Percentiles rank a stretch among this genome's conserved stretches.
These are phyloP conservation scores for Gilbertella persicaria DNA, from an alignment of 371 early-diverging fungal genomes.

Conservation along the genomic window DNA sequence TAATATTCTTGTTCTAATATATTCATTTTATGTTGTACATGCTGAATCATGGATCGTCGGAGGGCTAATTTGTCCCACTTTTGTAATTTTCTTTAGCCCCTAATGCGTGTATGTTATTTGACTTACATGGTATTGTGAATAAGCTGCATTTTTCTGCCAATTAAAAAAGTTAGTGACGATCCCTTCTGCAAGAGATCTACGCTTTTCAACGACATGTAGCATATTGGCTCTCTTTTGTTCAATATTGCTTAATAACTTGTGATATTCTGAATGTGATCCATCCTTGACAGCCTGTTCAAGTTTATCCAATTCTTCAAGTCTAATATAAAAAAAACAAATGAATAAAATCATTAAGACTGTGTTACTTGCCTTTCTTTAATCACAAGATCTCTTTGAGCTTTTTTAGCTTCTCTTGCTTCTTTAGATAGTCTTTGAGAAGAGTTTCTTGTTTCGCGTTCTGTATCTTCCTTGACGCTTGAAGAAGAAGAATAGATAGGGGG, in stretches of 20 bases:
- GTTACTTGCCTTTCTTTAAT: slow-evolving; percentile 26
- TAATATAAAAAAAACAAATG: slow-evolving; percentile 6
- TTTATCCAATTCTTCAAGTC: slow-evolving; percentile 31
- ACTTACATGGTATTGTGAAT: slow-evolving; percentile 36
- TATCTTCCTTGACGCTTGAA: slow-evolving; percentile 16
- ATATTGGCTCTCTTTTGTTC: slow-evolving; percentile 24
- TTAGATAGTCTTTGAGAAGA: slow-evolving; percentile 20
- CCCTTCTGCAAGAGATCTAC: slow-evolving; percentile 30
- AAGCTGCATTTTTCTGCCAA: slow-evolving; percentile 28
- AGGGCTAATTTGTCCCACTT: slow-evolving; percentile 36
- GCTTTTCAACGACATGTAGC: slow-evolving; percentile 23
- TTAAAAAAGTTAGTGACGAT: slow-evolving; percentile 22
- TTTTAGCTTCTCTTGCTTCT: slow-evolving; percentile 30
- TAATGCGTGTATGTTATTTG: too few species aligned
- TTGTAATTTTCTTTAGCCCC: background rate
- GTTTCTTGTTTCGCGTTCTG: slow-evolving; percentile 30
- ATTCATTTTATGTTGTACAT: slow-evolving; percentile 32
- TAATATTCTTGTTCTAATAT: slow-evolving; percentile 35
- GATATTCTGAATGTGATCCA: slow-evolving; percentile 34
- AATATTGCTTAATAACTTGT: slow-evolving; percentile 24
- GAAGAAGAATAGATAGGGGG: background rate
- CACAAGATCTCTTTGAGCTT: slow-evolving; percentile 21
- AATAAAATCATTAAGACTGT: background rate
- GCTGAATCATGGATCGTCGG: slow-evolving; percentile 34
- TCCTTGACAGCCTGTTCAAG: slow-evolving; percentile 32